A percentile compares a stretch with the other conserved stretches of the same genome.
phyloP scores from a whole-genome alignment of 2,329 filamentous ascomycete species.

The Talaromyces sp. region DNA sequence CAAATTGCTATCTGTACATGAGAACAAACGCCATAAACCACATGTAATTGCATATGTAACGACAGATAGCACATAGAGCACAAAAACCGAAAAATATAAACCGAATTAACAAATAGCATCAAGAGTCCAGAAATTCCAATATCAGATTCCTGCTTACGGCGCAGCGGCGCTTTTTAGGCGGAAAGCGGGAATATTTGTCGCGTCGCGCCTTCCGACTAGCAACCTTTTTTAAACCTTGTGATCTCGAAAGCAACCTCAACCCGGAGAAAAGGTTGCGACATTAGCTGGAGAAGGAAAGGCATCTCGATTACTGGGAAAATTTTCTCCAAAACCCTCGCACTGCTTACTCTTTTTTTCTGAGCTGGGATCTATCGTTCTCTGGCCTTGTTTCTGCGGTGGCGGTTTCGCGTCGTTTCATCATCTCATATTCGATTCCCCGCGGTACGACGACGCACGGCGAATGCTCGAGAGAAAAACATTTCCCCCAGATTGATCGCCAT shows the following conservation, averaged over 20 bases:
- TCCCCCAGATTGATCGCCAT: neutral
- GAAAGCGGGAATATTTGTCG: neutral
- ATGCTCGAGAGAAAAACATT: neutral
- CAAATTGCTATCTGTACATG: no score
- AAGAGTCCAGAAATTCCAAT: neutral
- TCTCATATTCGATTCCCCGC: neutral
- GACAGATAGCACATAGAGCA: no score
- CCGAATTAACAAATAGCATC: neutral
- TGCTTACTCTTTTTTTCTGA: neutral
- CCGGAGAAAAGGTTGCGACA: neutral
- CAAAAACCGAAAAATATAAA: no score
- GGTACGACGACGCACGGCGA: neutral
- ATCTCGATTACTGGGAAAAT: no score
- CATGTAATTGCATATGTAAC: no score
- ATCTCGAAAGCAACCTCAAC: neutral
- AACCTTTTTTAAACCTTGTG: neutral
- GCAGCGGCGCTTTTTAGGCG: neutral
- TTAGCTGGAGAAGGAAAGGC: neutral
- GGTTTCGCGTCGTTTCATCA: neutral
- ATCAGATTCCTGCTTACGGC: neutral
- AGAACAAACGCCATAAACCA: no score
- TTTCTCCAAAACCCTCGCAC: neutral
- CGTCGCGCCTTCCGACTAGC: neutral
- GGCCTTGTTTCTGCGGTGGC: neutral
- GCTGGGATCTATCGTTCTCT: neutral